Evolutionary conservation across 2,329 filamentous ascomycete genomes (phyloP).

Genomic region (Colletotrichum brevisporum): DNA sequence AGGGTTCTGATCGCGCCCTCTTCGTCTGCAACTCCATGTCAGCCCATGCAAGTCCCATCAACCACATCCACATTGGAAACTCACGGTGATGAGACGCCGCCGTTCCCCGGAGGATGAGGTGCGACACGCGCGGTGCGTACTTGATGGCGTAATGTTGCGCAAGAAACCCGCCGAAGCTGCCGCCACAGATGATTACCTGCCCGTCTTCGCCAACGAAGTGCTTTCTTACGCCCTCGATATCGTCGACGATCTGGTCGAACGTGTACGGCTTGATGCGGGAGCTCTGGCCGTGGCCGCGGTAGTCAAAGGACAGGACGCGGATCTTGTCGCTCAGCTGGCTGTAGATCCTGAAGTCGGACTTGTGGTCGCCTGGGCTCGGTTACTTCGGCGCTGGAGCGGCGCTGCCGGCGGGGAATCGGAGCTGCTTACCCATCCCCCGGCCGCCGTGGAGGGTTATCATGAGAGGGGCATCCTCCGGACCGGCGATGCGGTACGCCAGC

Average conservation of each 20-base stretch:
- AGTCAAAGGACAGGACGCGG: slow-evolving; percentile 54
- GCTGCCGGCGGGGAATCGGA: too few relatives aligned
- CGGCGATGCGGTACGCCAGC: slow-evolving; percentile 50
- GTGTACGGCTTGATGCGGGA: slow-evolving; percentile 52
- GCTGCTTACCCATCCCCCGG: slow-evolving; percentile 49
- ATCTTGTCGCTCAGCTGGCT: slow-evolving; percentile 46
- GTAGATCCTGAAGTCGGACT: slow-evolving; percentile 52
- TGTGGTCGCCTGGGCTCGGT: slow-evolving; percentile 48
- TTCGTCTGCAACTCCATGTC: slow-evolving; percentile 46
- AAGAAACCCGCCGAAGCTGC: slow-evolving; percentile 57
- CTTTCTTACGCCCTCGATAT: slow-evolving; percentile 50
- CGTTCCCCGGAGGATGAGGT: slow-evolving; percentile 54
- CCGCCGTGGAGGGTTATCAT: slow-evolving; percentile 56
- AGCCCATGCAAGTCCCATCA: too few relatives aligned
- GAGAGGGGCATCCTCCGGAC: slow-evolving; percentile 48
- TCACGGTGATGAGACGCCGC: slow-evolving; percentile 53
- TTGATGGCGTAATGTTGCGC: slow-evolving; percentile 56
- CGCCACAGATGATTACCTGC: slow-evolving; percentile 52
- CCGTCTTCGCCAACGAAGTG: slow-evolving; percentile 46
- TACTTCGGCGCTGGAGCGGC: background rate
- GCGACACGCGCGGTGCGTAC: slow-evolving; percentile 48
- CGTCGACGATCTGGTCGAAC: slow-evolving; percentile 54
- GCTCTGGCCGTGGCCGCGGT: slow-evolving; percentile 53
- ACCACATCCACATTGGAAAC: slow-evolving; percentile 11
- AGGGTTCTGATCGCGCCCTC: slow-evolving; percentile 50